A percentile compares a stretch with the other conserved stretches of the same genome.
These are phyloP conservation scores for Coemansia guatemalensis DNA, from an alignment of 192 early-diverging fungal genomes.

Conservation along the genomic window DNA sequence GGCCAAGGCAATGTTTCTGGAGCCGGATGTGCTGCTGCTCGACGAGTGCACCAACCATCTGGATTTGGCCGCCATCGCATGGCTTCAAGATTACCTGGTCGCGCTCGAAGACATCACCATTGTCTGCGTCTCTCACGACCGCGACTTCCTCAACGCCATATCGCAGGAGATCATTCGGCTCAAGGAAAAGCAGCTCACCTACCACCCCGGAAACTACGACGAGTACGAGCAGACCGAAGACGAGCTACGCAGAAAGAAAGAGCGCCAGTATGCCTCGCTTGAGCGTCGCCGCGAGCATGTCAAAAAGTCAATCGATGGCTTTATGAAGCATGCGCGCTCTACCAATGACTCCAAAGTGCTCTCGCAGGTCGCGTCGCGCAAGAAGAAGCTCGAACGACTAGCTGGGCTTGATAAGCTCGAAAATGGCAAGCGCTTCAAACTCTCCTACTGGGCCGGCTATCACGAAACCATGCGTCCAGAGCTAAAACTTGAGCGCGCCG, in stretches of 20 bases:
- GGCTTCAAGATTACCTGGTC: conserved; percentile 77
- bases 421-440: conserved; percentile 69
- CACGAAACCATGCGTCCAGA: conserved; percentile 56
- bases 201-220: conserved; percentile 85
- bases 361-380: conserved; percentile 70
- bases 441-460: conserved; percentile 58
- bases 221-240: conserved; percentile 76
- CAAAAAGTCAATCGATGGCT: conserved; percentile 78
- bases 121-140: conserved; percentile 89
- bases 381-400: conserved; percentile 71
- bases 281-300: conserved; percentile 74
- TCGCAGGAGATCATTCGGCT: conserved; percentile 75
- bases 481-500: conserved; percentile 59
- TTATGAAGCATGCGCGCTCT: conserved; percentile 66
- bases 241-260: conserved; percentile 68
- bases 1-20: conserved; percentile 79
- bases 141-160: conserved; percentile 79
- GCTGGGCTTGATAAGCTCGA: conserved; percentile 64
- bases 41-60: conserved; percentile 92
- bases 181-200: conserved; percentile 68
- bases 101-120: conserved; percentile 66
- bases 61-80: conserved; percentile 89
- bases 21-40: conserved; percentile 79
- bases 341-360: conserved; percentile 84
- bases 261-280: conserved; percentile 59